These are phyloP conservation scores for Beauveria sp. DNA, from an alignment of 2,329 filamentous ascomycete genomes.

Conservation along the genomic window DNA sequence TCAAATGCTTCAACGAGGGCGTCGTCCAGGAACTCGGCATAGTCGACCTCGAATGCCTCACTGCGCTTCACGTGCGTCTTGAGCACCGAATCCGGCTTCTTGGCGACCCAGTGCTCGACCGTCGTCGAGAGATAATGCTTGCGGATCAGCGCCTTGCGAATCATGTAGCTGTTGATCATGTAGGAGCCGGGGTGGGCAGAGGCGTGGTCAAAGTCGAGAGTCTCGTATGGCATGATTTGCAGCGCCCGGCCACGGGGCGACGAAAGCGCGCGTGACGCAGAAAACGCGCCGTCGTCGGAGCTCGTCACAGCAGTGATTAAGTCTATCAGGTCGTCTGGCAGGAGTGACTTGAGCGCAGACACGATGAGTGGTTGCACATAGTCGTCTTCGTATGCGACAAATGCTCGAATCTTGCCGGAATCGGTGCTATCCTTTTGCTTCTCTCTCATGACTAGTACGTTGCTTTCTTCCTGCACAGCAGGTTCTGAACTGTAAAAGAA, in stretches of 20 bases:
- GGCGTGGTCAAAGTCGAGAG: slow-evolving; percentile 74
- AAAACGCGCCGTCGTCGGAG: slow-evolving; percentile 23
- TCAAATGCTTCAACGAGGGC: slow-evolving; percentile 87
- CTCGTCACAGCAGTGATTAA: slow-evolving; percentile 40
- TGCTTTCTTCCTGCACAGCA: slow-evolving; percentile 7
- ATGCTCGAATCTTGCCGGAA: slow-evolving; percentile 43
- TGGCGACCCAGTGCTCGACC: slow-evolving; percentile 76
- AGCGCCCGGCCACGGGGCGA: slow-evolving; percentile 39
- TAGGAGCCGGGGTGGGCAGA: slow-evolving; percentile 49
- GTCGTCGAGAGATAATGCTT: slow-evolving; percentile 91
- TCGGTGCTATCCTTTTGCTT: slow-evolving; percentile 13
- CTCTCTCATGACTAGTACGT: slow-evolving; percentile 15
- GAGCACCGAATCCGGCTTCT: slow-evolving; percentile 67
- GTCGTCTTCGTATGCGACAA: slow-evolving; percentile 76
- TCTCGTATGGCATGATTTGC: slow-evolving; percentile 81
- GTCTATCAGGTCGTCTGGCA: slow-evolving; percentile 48
- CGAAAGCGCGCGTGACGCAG: slow-evolving; percentile 28
- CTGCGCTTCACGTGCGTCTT: slow-evolving; percentile 64
- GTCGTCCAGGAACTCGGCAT: slow-evolving; percentile 93
- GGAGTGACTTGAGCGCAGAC: slow-evolving; percentile 55
- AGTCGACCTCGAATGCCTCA: slow-evolving; percentile 90
- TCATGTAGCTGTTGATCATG: slow-evolving; percentile 83
- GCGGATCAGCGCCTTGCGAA: slow-evolving; percentile 90
- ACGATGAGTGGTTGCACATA: slow-evolving; percentile 87
- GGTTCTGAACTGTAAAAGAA: slow-evolving; percentile 18